Base-by-base conservation (phyloP, 2,329 filamentous ascomycete species). In the Stachybotrys chartarum region DNA sequence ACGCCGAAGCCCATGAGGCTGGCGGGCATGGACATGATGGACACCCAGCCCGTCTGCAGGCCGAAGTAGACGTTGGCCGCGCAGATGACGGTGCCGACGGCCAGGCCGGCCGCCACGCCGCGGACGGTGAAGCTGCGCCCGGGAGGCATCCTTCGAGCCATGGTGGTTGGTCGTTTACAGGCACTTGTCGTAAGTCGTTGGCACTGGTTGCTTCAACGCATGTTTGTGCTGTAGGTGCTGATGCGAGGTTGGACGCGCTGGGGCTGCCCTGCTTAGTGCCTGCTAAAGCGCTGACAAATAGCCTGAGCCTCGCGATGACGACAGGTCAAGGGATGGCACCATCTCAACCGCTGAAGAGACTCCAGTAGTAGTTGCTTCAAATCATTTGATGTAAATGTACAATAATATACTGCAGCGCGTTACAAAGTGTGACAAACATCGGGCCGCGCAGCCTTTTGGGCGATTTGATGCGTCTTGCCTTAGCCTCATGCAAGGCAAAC, bases 1-100 rank as follows among this genome's bases (percentile, higher is more conserved):
- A 96, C 88, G 11, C 91, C 93, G 68, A 97, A 97, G 2, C 94
- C 93, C 67, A 99, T 90, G 57, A 99, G 77, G 24, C 91, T 94
- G 1, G 91, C 90, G 0, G 94, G 94, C 91, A 99, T 97, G 16
- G 91, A 90, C 94, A 99, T 97, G 62, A 90, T 90, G 65, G 86
- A 83, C 48, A 83, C 77, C 78, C 78, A 81, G 59, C 78, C 77
- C 31, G 90, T 95, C 74, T 97, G 94, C 35, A 99, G 78, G n/a
- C 94, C 94, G 69, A 99, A 99, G 72, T 97, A 99, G 78, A 95
- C 97, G 69, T 99, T 99, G 53, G 90, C 95, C 70, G 96, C 96
- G 68, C 90, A 94, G 66, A 97, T 96, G 55, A 97, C 78, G 5
- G 94, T 83, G 46, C 94, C 94, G 59, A 99, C 94, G 4, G 83